Base-by-base conservation (phyloP, 192 early-diverging fungal species). In the Helicostylum pulchrum region DNA sequence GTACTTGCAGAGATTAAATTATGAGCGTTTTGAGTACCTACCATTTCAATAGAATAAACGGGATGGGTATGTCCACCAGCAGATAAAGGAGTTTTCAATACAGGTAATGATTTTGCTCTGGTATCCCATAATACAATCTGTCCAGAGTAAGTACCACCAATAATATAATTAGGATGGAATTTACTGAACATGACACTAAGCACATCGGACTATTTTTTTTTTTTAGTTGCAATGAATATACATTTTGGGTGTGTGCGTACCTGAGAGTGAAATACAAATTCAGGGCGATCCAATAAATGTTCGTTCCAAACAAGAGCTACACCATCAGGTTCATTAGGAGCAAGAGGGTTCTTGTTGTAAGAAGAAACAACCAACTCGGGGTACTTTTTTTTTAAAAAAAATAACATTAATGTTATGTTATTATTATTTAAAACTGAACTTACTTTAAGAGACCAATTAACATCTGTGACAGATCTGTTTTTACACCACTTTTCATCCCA, bases 41-140 rank as follows among this genome's bases (percentile, higher is more conserved):
- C 90, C 66, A 98, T 87, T 42, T 82, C 79, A 64, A 98, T 80
- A 2, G 91, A 85, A 63, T 94, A 95, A 14, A 99, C 90, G 0
- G 98, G 98, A 73, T 99, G 95, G 5, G 98, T 96, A 72, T 99
- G 98, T 6, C 96, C 96, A 44, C 82, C 86, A 21, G 87, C 90
- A 2, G 95, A 92, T 44, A 98, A 84, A 49, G 96, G 93, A 4
- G 98, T 94, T 75, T 95, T 94, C 32, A 95, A 85, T 30, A 96
- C 91, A 5, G 98, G 95, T 23, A 85, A 72, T 14, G 90, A 80
- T 70, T 96, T 97, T 15, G 93, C 83, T 23, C 98, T 86, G 47
- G 84, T 98, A 76, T 99, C 98, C 98, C 98, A 99, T 17, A 98
- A 77, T 14, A 95, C 81, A 65, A 99, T 92, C 78, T 99, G 98